Evolutionary conservation across 1,284 basidiomycete species (phyloP), one percentile per base, ranked within the genome.

Genomic region (Erythrobasidium hasegawianum): DNA sequence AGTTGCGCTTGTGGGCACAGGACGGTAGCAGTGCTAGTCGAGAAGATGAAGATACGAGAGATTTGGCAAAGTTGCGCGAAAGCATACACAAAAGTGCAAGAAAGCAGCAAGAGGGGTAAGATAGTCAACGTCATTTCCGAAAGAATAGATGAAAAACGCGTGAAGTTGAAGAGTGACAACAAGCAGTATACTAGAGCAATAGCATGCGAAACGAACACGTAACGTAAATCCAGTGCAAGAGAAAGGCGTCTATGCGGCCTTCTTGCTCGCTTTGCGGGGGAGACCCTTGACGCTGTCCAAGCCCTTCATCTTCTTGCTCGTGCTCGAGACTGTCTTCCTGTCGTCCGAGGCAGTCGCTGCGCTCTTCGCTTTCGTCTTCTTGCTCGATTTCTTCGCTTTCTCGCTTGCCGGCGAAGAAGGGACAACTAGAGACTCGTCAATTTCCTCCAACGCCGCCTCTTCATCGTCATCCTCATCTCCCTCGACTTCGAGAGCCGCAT

Each of bases 371-470:
- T 69, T 66, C 5, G 50, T 27, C 53, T 67, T 64, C 65, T 70
- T 72, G n/a, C 57, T 26, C 52, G 22, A 22, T 59, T 68, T 62
- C 53, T 65, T 64, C 1, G 26, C 61, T 9, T 59, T 64, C 58
- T 72, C 20, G 18, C 22, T 18, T 40, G 52, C 18, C 5, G 40
- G 20, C 26, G 40, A 33, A 16, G 54, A 29, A 18, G 54, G 53
- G 22, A 53, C 50, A 20, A 22, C 50, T 26, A 53, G 50, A 13
- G 43, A 50, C 49, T 45, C 57, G 11, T 49, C 64, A 13, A 56
- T 76, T 20, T 71, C 78, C 16, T 74, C 75, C 27, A 79, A 78
- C 16, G 75, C 72, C 26, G 80, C 76, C 72, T 82, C n/a, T n/a
- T n/a, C 57, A 45, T 59, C 29, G 45, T 82, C 73, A 80, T 82